These are phyloP conservation scores for Kodamaea derodonti DNA, from an alignment of 1,139 yeast species.

Conservation along the genomic window DNA sequence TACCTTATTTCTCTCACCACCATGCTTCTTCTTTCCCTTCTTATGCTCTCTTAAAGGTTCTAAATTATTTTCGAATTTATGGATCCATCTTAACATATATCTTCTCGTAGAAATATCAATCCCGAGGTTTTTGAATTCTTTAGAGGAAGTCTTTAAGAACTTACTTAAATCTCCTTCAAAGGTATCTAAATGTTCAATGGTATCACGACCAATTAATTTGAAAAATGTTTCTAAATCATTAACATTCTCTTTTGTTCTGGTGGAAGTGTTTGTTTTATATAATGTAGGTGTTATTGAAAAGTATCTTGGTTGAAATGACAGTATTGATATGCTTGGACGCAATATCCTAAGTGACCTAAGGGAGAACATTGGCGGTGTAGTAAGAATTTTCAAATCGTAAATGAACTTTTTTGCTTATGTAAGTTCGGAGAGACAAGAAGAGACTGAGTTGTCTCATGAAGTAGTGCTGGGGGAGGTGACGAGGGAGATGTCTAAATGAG, in stretches of 20 bases:
- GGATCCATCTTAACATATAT: slow-evolving; percentile 52
- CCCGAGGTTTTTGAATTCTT: slow-evolving; percentile 71
- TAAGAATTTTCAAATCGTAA: neutral
- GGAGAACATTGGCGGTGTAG: neutral
- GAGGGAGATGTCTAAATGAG: no score
- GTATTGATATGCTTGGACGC: slow-evolving; percentile 1
- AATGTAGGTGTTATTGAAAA: slow-evolving; percentile 17
- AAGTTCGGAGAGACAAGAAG: no score
- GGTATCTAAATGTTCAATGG: slow-evolving; percentile 60
- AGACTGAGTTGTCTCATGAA: no score
- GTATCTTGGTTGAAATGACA: neutral
- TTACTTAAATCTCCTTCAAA: slow-evolving; percentile 74
- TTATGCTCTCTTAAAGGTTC: slow-evolving; percentile 56
- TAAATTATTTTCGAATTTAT: slow-evolving; percentile 52
- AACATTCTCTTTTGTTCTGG: slow-evolving; percentile 49
- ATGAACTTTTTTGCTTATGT: no score
- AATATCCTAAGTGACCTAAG: slow-evolving; percentile 1
- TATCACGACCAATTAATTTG: slow-evolving; percentile 69
- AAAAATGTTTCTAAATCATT: slow-evolving; percentile 76
- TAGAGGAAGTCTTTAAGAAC: slow-evolving; percentile 55
- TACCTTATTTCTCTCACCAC: slow-evolving; percentile 83
- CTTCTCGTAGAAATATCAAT: slow-evolving; percentile 70
- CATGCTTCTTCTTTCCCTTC: slow-evolving; percentile 73
- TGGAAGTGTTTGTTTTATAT: slow-evolving; percentile 34
- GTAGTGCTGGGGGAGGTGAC: no score